Conservation (phyloP, 176 grass and related monocot species). For the Areca catechu region DNA sequence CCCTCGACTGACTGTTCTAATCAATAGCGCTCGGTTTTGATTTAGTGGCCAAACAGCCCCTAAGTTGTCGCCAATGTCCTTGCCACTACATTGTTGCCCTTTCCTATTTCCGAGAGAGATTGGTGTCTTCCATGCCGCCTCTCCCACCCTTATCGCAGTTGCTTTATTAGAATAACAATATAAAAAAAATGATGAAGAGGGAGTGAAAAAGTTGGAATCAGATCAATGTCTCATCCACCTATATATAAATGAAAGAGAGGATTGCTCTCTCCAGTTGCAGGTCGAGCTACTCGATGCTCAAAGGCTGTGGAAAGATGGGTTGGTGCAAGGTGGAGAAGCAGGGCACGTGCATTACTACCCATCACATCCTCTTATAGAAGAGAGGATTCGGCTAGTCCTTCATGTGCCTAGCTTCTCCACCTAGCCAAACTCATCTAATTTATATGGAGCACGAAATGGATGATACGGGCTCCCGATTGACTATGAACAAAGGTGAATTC, state of each 20-base stretch:
- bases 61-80: neutral
- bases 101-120: neutral
- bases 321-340: constrained; percentile 27
- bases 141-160: no score
- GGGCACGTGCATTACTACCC: constrained; percentile 15
- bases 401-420: constrained; percentile 47
- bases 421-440: constrained; percentile 26
- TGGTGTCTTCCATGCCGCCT: no score
- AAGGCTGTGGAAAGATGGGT: neutral
- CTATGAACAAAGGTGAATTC: neutral
- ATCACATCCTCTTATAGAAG: neutral
- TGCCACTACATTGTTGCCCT: neutral
- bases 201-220: no score
- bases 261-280: no score
- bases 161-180: no score
- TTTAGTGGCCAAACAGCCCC: neutral
- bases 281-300: no score
- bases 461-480: neutral
- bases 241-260: no score
- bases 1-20: neutral
- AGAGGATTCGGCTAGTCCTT: constrained; percentile 19
- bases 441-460: no score
- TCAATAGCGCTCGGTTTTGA: neutral
- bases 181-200: neutral
- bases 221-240: no score